phyloP scores from a whole-genome alignment of 257 asterid genomes.

The Mentha longifolia region DNA sequence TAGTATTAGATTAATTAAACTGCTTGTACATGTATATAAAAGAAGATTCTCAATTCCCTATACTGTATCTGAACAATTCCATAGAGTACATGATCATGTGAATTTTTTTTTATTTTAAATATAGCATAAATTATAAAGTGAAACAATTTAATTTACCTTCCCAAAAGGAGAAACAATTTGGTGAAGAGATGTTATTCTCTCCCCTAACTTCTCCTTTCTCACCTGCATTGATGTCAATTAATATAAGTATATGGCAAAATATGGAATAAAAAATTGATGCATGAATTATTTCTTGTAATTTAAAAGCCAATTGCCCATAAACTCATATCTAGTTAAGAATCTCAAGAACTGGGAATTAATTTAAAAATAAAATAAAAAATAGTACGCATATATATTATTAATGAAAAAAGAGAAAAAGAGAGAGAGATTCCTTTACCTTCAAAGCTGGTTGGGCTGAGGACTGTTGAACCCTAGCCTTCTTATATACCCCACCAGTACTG shows the following conservation, averaged over 20 bases:
- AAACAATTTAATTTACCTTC: conserved; percentile 56
- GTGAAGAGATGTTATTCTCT: conserved; percentile 92
- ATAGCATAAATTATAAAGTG: neutral
- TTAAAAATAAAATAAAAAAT: no score
- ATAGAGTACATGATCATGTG: neutral
- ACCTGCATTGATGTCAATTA: conserved; percentile 51
- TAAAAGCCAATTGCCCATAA: conserved; percentile 17
- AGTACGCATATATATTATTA: neutral
- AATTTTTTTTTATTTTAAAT: no score
- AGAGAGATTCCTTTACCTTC: conserved; percentile 58
- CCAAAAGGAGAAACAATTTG: conserved; percentile 99
- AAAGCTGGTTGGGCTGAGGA: conserved; percentile 80
- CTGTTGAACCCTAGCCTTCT: conserved; percentile 92
- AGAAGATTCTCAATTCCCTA: neutral
- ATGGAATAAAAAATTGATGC: no score
- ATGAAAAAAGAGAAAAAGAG: neutral
- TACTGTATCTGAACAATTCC: neutral
- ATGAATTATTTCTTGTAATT: no score
- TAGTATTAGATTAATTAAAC: conserved; percentile 14
- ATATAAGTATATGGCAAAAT: neutral
- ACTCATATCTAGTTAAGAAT: conserved; percentile 11
- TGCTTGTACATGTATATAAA: neutral
- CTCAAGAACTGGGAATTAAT: neutral
- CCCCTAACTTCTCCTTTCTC: conserved; percentile 94
- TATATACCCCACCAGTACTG: conserved; percentile 62